Evolutionary conservation across 2,329 filamentous ascomycete species (phyloP).

Genomic region (Ascochyta koolunga): DNA sequence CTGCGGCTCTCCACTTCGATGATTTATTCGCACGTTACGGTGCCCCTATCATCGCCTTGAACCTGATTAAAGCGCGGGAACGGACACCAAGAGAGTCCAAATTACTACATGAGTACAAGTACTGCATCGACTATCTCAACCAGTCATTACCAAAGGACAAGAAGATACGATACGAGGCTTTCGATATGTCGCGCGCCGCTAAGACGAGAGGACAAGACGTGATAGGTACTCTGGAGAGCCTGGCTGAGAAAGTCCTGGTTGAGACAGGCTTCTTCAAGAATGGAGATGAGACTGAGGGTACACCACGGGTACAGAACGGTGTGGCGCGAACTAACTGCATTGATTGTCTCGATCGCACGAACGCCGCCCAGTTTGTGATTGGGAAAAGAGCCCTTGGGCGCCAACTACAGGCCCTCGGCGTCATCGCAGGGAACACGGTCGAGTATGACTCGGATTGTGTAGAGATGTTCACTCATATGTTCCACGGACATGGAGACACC

Average conservation of each 20-base stretch:
- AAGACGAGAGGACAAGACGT: constrained; percentile 92
- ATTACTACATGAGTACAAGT: constrained; percentile 82
- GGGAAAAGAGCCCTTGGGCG: constrained; percentile 91
- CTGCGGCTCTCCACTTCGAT: constrained; percentile 92
- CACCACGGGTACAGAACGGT: constrained; percentile 81
- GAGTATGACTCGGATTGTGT: constrained; percentile 96
- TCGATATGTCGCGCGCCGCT: constrained; percentile 96
- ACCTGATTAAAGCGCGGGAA: constrained; percentile 85
- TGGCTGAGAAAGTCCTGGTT: constrained; percentile 84
- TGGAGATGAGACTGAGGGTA: constrained; percentile 71
- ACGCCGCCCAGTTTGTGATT: constrained; percentile 97
- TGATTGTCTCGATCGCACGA: constrained; percentile 95
- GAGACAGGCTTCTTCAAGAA: constrained; percentile 96
- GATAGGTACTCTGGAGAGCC: constrained; percentile 86
- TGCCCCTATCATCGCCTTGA: constrained; percentile 87
- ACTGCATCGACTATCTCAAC: constrained; percentile 89
- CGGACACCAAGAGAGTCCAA: constrained; percentile 90
- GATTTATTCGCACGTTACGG: constrained; percentile 93
- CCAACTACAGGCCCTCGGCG: constrained; percentile 88
- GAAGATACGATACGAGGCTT: constrained; percentile 91
- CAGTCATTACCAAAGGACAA: constrained; percentile 85
- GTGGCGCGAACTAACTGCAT: constrained; percentile 97
- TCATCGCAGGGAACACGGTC: constrained; percentile 78
- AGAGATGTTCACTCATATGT: constrained; percentile 97
- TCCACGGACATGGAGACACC: constrained; percentile 93